phyloP scores from a whole-genome alignment of 441 rosid species.

The Populus hybrid region DNA sequence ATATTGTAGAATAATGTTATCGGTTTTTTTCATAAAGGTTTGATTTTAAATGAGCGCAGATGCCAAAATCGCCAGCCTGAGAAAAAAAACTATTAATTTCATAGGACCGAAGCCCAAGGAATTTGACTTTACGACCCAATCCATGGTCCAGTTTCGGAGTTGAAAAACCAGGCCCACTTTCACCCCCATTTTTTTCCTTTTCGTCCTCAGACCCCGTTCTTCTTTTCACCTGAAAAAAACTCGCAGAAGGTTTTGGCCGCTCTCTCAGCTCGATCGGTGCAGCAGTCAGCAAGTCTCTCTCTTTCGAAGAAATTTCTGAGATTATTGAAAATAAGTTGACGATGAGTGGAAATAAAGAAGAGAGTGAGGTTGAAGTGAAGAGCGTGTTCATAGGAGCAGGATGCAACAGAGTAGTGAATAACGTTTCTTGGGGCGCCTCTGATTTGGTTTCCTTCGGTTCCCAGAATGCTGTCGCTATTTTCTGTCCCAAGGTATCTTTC shows the following conservation, averaged over 20 bases:
- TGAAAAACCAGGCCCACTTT: not conserved
- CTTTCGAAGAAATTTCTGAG: not conserved
- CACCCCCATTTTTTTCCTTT: not conserved
- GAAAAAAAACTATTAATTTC: not conserved
- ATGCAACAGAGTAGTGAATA: conserved; percentile 88
- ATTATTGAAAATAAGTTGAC: not conserved
- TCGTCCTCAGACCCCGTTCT: not conserved
- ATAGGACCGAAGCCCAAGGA: not conserved
- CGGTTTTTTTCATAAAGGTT: no score
- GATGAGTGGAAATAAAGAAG: not conserved
- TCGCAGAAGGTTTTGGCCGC: not conserved
- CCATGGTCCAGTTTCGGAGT: not conserved
- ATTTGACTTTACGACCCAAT: not conserved
- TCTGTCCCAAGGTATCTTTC: conserved; percentile 57
- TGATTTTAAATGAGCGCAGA: no score
- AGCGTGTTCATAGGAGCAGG: conserved; percentile 86
- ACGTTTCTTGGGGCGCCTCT: conserved; percentile 93
- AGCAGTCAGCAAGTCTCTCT: not conserved
- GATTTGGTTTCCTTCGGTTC: conserved; percentile 81
- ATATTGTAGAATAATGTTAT: no score
- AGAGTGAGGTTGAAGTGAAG: conserved; percentile 36
- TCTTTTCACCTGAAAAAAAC: not conserved
- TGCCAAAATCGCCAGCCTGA: no score
- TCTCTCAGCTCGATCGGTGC: not conserved
- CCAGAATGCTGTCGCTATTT: conserved; percentile 82